Conservation (phyloP, 371 early-diverging fungal species). For the Mucor mucedo region DNA sequence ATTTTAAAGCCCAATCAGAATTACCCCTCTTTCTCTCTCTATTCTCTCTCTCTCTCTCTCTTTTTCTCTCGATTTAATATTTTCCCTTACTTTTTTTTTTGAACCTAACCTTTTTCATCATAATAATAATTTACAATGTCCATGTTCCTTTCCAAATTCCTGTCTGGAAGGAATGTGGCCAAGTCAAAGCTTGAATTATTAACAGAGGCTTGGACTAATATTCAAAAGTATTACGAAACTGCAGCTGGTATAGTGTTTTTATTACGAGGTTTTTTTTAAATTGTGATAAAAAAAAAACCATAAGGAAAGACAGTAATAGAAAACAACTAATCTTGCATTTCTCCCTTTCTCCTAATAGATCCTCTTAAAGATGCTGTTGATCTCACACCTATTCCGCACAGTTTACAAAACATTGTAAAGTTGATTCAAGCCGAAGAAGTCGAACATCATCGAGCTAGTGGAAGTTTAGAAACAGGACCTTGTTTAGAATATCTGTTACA, state of each 20-base stretch:
- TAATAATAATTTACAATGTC: slow-evolving; percentile 26
- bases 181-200: slow-evolving; percentile 52
- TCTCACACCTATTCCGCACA: slow-evolving; percentile 51
- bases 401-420: slow-evolving; percentile 53
- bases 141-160: slow-evolving; percentile 56
- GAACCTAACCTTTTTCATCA: not conserved
- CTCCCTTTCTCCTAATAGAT: slow-evolving; percentile 27
- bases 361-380: slow-evolving; percentile 59
- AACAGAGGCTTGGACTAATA: slow-evolving; percentile 52
- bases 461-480: slow-evolving; percentile 56
- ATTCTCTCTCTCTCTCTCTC: not conserved
- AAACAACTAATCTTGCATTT: not conserved
- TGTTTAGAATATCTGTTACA: slow-evolving; percentile 55
- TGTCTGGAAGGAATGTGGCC: slow-evolving; percentile 51
- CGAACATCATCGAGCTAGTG: slow-evolving; percentile 49
- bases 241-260: slow-evolving; percentile 41
- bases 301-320: not conserved
- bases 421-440: slow-evolving; percentile 57
- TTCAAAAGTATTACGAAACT: slow-evolving; percentile 58
- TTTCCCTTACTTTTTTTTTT: slow-evolving; percentile 11
- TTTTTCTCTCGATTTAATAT: not conserved
- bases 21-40: not conserved
- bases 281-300: slow-evolving; percentile 1
- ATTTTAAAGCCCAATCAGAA: too few relatives aligned
- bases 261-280: slow-evolving; percentile 11